phyloP scores from a whole-genome alignment of 176 grass and related monocot genomes.

The Lolium perenne region DNA sequence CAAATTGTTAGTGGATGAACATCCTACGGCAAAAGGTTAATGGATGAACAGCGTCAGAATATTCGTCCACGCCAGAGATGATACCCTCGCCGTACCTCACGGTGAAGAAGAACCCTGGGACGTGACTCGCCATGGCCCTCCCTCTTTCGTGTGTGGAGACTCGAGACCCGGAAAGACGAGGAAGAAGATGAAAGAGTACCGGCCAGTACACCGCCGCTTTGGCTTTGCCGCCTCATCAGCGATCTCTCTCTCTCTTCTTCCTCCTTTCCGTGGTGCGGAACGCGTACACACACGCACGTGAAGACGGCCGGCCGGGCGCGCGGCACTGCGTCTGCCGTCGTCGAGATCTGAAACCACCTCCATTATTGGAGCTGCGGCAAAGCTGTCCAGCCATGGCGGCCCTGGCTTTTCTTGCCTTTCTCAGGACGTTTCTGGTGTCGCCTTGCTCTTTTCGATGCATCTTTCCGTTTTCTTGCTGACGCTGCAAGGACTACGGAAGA shows the following conservation, averaged over 20 bases:
- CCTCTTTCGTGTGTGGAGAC: neutral
- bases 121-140: slow-evolving; percentile 26
- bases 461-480: slow-evolving; percentile 5
- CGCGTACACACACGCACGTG: slow-evolving; percentile 36
- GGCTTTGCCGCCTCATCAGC: neutral
- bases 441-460: neutral
- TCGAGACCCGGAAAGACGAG: slow-evolving; percentile 4
- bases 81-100: slow-evolving; percentile 7
- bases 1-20: neutral
- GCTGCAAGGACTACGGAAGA: slow-evolving; percentile 21
- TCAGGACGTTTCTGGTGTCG: slow-evolving; percentile 31
- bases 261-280: slow-evolving; percentile 8
- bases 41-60: neutral
- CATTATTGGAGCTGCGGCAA: slow-evolving; percentile 44
- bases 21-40: neutral
- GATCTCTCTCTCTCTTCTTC: neutral
- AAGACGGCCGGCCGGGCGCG: neutral
- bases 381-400: slow-evolving; percentile 36
- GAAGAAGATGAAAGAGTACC: slow-evolving; percentile 12
- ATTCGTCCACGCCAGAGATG: neutral
- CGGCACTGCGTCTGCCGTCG: neutral
- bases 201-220: slow-evolving; percentile 11
- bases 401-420: neutral
- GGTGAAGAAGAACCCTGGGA: slow-evolving; percentile 6
- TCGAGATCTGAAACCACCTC: slow-evolving; percentile 40